Evolutionary conservation across 306 rosid genomes (phyloP).

Genomic region (Bauhinia variegata): DNA sequence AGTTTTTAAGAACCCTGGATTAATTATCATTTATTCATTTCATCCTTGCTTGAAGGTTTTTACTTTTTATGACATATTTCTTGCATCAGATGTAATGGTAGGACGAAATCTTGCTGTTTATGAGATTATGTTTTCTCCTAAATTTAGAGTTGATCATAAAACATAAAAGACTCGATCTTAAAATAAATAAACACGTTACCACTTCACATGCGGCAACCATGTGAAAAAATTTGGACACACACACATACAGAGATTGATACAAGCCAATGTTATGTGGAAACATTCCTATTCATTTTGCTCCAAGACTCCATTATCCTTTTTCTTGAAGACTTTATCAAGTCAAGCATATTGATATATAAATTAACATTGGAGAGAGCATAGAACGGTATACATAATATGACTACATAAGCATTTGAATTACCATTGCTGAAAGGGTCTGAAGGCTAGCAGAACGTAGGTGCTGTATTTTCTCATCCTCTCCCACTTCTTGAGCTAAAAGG

Average conservation of each 20-base stretch:
- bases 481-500: constrained; percentile 60
- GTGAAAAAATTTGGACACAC: background rate
- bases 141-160: too few relatives aligned
- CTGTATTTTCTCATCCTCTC: constrained; percentile 50
- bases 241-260: background rate
- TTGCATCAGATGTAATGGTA: background rate
- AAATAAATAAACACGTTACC: background rate
- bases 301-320: background rate
- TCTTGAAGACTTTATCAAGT: constrained; percentile 20
- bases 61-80: too few relatives aligned
- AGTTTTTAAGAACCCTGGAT: too few relatives aligned
- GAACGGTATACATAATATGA: constrained; percentile 13
- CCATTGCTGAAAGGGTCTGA: constrained; percentile 71
- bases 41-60: too few relatives aligned
- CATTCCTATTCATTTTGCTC: constrained; percentile 29
- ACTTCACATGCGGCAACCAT: background rate
- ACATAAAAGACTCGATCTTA: background rate
- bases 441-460: constrained; percentile 57
- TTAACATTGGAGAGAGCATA: constrained; percentile 21
- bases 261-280: constrained; percentile 4
- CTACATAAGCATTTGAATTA: constrained; percentile 35
- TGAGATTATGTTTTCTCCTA: background rate
- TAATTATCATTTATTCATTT: too few relatives aligned
- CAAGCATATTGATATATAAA: constrained; percentile 18
- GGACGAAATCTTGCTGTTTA: too few relatives aligned